Percentiles rank a stretch among this genome's conserved stretches.
Evolutionary conservation across 2,329 filamentous ascomycete species (phyloP).

Genomic region (Aspergillus jensenii): DNA sequence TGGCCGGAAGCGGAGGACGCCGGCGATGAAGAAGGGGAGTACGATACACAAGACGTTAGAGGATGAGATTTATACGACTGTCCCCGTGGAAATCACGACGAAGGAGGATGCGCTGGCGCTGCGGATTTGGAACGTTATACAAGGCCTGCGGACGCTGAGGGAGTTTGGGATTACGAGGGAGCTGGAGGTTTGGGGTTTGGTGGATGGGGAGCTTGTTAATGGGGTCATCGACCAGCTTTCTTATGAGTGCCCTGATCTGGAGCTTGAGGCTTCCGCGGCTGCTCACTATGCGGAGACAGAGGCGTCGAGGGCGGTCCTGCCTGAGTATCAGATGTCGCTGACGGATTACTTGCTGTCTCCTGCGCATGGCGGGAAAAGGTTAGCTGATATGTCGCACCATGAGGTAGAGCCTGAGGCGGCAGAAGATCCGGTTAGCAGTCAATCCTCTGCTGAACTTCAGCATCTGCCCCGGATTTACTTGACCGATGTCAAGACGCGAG

Average conservation of each 20-base stretch:
- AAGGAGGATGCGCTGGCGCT: conserved; percentile 83
- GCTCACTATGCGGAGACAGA: conserved; percentile 39
- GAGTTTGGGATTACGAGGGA: conserved; percentile 72
- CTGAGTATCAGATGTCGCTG: conserved; percentile 47
- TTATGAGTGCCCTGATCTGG: conserved; percentile 70
- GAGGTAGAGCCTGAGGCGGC: conserved; percentile 7
- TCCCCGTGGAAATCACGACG: conserved; percentile 68
- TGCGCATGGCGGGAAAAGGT: conserved; percentile 34
- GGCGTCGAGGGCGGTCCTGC: conserved; percentile 35
- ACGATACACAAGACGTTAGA: conserved; percentile 81
- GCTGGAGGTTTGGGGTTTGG: conserved; percentile 78
- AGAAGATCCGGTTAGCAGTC: conserved; percentile 16
- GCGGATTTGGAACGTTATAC: conserved; percentile 85
- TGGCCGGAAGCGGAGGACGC: conserved; percentile 72
- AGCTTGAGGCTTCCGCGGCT: conserved; percentile 63
- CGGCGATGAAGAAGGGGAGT: conserved; percentile 80
- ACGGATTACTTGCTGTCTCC: conserved; percentile 45
- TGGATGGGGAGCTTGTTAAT: conserved; percentile 80
- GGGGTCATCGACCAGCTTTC: conserved; percentile 88
- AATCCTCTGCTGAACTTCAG: conserved; percentile 22
- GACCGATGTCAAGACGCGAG: conserved; percentile 83
- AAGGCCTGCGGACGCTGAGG: conserved; percentile 73
- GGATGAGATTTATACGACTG: conserved; percentile 76
- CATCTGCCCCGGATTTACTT: conserved; percentile 62
- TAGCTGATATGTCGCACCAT: conserved; percentile 32